These are phyloP conservation scores for Pinus taeda DNA, from an alignment of 75 land plant species.

Conservation along the genomic window DNA sequence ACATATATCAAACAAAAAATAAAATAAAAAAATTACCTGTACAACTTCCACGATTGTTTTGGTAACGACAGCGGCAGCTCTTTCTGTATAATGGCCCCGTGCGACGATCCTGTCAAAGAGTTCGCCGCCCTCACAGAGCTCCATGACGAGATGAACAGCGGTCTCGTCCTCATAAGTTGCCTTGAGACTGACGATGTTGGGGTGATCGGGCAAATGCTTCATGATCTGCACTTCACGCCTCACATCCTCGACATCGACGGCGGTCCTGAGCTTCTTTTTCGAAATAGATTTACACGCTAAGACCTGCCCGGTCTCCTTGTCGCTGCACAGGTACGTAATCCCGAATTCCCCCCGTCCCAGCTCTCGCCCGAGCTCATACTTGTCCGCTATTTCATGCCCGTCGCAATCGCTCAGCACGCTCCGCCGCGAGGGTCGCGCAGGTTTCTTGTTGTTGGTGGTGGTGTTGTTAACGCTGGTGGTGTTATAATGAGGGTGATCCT, in stretches of 20 bases:
- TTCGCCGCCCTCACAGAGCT: conserved; percentile 87
- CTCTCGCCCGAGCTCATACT: conserved; percentile 56
- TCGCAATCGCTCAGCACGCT: conserved; percentile 39
- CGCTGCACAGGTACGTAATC: conserved; percentile 69
- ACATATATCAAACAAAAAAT: too few relatives aligned
- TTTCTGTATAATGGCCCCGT: conserved; percentile 74
- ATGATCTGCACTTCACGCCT: conserved; percentile 82
- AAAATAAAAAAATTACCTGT: conserved; percentile 23
- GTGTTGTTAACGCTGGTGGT: background rate
- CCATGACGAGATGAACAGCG: conserved; percentile 91
- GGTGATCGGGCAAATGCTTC: conserved; percentile 70
- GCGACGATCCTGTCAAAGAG: conserved; percentile 72
- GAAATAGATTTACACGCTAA: conserved; percentile 85
- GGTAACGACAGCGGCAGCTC: conserved; percentile 73
- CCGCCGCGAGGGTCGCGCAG: background rate
- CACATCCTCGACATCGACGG: conserved; percentile 82
- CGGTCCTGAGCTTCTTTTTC: conserved; percentile 72
- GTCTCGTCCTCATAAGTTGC: conserved; percentile 67
- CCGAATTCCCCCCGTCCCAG: conserved; percentile 84
- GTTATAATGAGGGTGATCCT: conserved; percentile 20
- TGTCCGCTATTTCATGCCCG: conserved; percentile 25
- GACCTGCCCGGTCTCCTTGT: conserved; percentile 33
- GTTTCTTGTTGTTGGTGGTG: background rate
- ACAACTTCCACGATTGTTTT: conserved; percentile 84
- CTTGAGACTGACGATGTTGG: conserved; percentile 72